Evolutionary conservation across 805 yeast species (phyloP), one percentile per base, ranked within the genome.

Genomic region (Alloascoidea africana): DNA sequence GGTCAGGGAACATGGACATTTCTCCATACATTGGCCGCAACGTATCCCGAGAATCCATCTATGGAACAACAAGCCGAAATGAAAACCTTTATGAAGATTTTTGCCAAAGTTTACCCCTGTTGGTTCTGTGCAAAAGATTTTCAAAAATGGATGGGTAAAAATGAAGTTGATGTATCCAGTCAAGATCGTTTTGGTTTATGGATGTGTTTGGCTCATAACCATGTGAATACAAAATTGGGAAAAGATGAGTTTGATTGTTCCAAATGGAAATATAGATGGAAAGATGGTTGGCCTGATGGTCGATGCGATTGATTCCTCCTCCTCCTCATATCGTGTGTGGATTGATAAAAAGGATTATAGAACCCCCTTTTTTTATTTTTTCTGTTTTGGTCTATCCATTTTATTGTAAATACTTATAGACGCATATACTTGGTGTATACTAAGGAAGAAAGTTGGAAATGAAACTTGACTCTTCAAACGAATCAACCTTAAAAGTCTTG

Each of bases 141-240:
- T 56, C 66, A 72, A 38, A 54, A 57, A 18, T 85, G 80, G 54
- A 62, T 84, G 17, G 50, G 51, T 5, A 60, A 55, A 38, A 59
- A 58, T 39, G 56, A 57, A 23, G 66, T 73, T 14, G 54, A 63
- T 34, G 56, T 56, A 3, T 42, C 35, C 5, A 46, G 52, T 34
- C 84, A 82, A 46, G 94, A 85, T 38, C 79, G 73, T 39, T 73
- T 91, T 48, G 93, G 96, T 0, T 63, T 58, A 46, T 91, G 98
- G 98, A 60, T 91, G 39, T 91, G 97, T 59, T 81, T 76, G 43
- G 97, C 97, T 2, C 98, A 91, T 58, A 91, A 91, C 51, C 82
- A 71, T 27, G 97, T 91, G n/a, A 91, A 91, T 55, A 63, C 54
- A 14, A 87, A 86, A 54, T 54, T 89, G 17, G 94, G 94, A 1